Evolutionary conservation across 192 early-diverging fungal species (phyloP), one percentile per base, ranked within the genome.

Genomic region (Martensiomyces pterosporus): DNA sequence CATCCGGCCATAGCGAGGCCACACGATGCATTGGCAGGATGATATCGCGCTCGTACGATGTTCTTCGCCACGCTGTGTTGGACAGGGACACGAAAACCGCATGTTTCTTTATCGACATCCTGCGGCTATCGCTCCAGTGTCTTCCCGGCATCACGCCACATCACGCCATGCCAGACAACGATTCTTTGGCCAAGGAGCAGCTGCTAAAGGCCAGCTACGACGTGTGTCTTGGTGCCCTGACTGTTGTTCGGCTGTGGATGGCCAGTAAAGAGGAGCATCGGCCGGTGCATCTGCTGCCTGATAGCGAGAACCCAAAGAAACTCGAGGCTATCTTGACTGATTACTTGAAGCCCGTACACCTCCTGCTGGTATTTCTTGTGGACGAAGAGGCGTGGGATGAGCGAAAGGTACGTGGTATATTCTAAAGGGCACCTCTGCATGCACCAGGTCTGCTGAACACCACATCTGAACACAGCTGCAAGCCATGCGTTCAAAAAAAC

Each of bases 341-440:
- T 17, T 72, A 65, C 22, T 15, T 64, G 19, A 47, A 46, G 1
- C 36, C 56, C 17, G 54, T 65, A 2, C 57, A 72, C 21, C 17
- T 26, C 5, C 37, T 73, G 4, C 13, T 73, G 21, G 33, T 15
- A 1, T 65, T 60, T 61, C 45, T 65, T 14, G 57, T 65, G 1
- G 50, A 56, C 14, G 49, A 73, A 14, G 42, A 47, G 14, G 16
- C 9, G 3, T 73, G 69, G 69, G 42, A 52, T 4, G 46, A 57
- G 2, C 43, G 57, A 44, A 73, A 60, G 67, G 67, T 62, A 62
- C 37, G 14, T 38, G n/a, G n/a, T n/a, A n/a, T n/a, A n/a, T n/a
- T n/a, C n/a, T n/a, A n/a, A n/a, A n/a, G n/a, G n/a, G n/a, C n/a
- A n/a, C n/a, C n/a, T n/a, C n/a, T n/a, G n/a, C n/a, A n/a, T n/a